These are phyloP conservation scores for Stropharia rugosoannulata DNA, from an alignment of 768 basidiomycete genomes.

Conservation along the genomic window DNA sequence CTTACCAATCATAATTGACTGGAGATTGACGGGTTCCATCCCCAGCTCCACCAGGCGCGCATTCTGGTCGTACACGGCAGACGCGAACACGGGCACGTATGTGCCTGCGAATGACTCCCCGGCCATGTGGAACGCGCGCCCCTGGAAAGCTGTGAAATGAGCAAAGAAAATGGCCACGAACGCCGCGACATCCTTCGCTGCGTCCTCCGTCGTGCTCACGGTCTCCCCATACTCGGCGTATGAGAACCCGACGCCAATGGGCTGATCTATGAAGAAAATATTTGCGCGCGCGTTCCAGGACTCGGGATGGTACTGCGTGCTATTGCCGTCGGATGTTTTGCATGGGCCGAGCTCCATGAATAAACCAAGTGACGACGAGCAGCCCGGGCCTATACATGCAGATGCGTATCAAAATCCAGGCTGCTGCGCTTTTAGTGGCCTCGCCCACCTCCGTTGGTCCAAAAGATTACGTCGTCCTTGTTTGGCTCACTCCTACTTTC, in stretches of 20 bases:
- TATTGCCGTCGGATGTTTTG: conserved; percentile 29
- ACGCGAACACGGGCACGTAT: conserved; percentile 73
- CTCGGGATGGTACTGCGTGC: conserved; percentile 51
- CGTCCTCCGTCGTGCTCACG: conserved; percentile 28
- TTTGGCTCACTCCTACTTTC: conserved; percentile 63
- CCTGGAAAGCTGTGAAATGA: conserved; percentile 69
- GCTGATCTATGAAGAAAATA: conserved; percentile 61
- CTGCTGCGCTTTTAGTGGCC: too few relatives aligned
- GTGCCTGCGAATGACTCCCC: conserved; percentile 80
- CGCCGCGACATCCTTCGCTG: conserved; percentile 66
- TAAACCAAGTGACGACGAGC: conserved; percentile 52
- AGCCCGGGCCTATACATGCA: conserved; percentile 30
- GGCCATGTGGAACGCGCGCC: conserved; percentile 61
- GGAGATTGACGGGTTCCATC: conserved; percentile 60
- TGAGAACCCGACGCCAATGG: conserved; percentile 59
- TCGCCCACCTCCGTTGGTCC: conserved; percentile 44
- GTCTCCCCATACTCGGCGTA: conserved; percentile 63
- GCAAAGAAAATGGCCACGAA: conserved; percentile 77
- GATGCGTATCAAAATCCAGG: too few relatives aligned
- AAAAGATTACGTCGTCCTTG: conserved; percentile 61
- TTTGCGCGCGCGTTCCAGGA: conserved; percentile 70
- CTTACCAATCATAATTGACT: conserved; percentile 45
- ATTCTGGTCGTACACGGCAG: conserved; percentile 80
- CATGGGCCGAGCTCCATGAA: conserved; percentile 72
- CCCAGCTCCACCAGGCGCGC: conserved; percentile 47